Base-by-base conservation (phyloP, 129 eudicot genomes). In the Apium graveolens region DNA sequence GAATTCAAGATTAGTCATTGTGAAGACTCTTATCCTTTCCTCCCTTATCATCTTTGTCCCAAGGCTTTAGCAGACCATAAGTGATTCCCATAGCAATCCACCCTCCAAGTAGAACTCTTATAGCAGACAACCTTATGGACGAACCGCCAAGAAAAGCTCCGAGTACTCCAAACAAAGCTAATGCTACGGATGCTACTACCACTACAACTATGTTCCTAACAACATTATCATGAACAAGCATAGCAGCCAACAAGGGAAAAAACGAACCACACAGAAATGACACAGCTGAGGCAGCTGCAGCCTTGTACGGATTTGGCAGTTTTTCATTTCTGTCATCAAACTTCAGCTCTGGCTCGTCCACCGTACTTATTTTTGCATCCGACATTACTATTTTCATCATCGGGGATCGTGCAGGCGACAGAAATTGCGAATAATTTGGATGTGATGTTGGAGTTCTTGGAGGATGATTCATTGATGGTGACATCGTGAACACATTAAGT, bases 71-170 rank as follows among this genome's bases (percentile, higher is more conserved):
- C 78, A 88, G 79, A 31, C 88, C 80, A 73, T 91, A 88, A 37
- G 91, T 88, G 74, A 88, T 79, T 62, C 84, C 93, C 96, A 91
- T 91, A 26, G 93, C 83, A 60, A 91, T 80, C 92, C 96, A 91
- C 74, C 91, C 96, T 80, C 96, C 96, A 77, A 86, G n/a, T 14
- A 91, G 49, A 44, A 91, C 92, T 78, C 92, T 83, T 26, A 73
- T n/a, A 0, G 91, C 92, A 10, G 93, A 87, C 5, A 78, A 79
- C 79, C 85, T 78, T 60, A 85, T 82, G 39, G 84, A 78, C 6
- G 88, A 86, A n/a, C 93, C 90, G 9, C 97, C 96, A 65, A 91
- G 74, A 69, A 73, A 73, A 57, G 91, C 93, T 81, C 97, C 93
- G 20, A 75, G 31, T 16, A 86, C 88, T 16, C 96, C 93, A 72